Percentiles rank a stretch among this genome's conserved stretches.
These are phyloP conservation scores for Ambrosiella beaveri DNA, from an alignment of 2,329 filamentous ascomycete species.

Conservation along the genomic window DNA sequence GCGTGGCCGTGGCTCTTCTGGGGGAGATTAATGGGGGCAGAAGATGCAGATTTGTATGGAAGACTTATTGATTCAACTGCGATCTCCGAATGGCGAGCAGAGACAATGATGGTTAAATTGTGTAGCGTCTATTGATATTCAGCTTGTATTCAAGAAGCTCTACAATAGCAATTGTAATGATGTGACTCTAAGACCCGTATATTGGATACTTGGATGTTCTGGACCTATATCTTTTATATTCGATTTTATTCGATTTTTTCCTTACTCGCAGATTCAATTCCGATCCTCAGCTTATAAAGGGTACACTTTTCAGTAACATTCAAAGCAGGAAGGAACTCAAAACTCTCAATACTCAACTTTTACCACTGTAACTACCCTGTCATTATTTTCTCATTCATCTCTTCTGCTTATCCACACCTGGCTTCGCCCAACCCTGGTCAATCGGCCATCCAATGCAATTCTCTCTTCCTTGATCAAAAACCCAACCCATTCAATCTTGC, in stretches of 20 bases:
- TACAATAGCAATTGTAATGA: no score
- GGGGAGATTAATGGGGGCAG: not conserved
- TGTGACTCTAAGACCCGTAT: no score
- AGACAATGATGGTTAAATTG: not conserved
- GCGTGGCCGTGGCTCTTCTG: not conserved
- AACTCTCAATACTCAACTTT: not conserved
- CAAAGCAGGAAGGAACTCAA: not conserved
- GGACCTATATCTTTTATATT: not conserved
- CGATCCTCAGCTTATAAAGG: not conserved
- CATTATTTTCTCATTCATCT: constrained; percentile 2
- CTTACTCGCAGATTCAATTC: not conserved
- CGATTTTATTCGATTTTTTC: not conserved
- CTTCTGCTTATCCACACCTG: not conserved
- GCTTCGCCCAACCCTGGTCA: not conserved
- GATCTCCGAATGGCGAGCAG: not conserved
- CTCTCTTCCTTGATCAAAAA: not conserved
- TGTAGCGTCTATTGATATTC: not conserved
- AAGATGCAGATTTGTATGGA: not conserved
- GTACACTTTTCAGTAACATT: not conserved
- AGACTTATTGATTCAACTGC: not conserved
- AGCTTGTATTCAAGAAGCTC: no score
- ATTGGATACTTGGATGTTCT: no score
- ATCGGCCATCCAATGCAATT: not conserved
- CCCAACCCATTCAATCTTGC: not conserved
- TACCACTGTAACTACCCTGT: not conserved